These are phyloP conservation scores for Colletotrichum truncatum DNA, from an alignment of 2,329 filamentous ascomycete species.

Conservation along the genomic window DNA sequence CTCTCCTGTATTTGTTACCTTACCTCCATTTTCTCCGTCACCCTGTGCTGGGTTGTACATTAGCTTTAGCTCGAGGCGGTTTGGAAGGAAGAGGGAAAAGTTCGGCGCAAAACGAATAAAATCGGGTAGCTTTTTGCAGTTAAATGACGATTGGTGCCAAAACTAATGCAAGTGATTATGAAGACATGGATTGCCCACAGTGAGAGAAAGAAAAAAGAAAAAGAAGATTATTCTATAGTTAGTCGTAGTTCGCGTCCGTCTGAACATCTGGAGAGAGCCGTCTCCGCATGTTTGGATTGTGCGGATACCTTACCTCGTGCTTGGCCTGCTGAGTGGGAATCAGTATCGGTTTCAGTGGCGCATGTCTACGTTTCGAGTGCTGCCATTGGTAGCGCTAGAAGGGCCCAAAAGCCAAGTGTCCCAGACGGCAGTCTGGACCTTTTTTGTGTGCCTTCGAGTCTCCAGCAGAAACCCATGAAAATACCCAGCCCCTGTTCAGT, in stretches of 20 bases:
- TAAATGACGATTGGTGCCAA: conserved; percentile 4
- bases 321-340: not conserved
- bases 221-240: not conserved
- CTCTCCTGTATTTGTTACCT: conserved; percentile 45
- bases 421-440: conserved; percentile 17
- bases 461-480: conserved; percentile 24
- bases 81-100: conserved; percentile 42
- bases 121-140: conserved; percentile 40
- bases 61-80: conserved; percentile 43
- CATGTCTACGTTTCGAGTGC: not conserved
- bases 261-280: conserved; percentile 6
- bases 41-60: conserved; percentile 47
- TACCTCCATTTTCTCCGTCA: conserved; percentile 39
- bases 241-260: conserved; percentile 8
- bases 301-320: not conserved
- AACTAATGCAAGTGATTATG: not conserved
- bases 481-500: not conserved
- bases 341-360: conserved; percentile 17
- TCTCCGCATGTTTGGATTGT: not conserved
- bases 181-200: not conserved
- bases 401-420: conserved; percentile 27
- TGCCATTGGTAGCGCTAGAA: conserved; percentile 3
- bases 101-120: conserved; percentile 42
- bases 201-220: conserved; percentile 3
- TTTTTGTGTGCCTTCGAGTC: not conserved